Evolutionary conservation across 139 green algal species (phyloP).

Genomic region (Chloropicon primus): DNA sequence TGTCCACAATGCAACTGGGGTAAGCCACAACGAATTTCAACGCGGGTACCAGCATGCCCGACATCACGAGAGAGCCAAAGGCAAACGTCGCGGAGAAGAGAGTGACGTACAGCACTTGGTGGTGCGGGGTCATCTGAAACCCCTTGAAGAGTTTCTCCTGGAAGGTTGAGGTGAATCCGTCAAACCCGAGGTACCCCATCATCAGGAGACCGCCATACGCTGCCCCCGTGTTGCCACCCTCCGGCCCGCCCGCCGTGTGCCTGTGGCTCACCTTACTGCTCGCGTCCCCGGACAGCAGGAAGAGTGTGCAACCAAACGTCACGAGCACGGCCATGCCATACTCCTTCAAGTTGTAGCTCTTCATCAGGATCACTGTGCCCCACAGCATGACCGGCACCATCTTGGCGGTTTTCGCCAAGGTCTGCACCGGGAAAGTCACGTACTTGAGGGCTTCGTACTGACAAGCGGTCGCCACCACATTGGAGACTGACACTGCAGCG

Average conservation of each 20-base stretch:
- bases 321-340: constrained; percentile 57
- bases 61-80: constrained; percentile 26
- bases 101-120: constrained; percentile 77
- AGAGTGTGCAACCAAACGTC: constrained; percentile 75
- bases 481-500: constrained; percentile 62
- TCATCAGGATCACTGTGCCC: constrained; percentile 77
- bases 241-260: no score
- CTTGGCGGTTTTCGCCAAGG: constrained; percentile 83
- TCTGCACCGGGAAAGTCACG: constrained; percentile 88
- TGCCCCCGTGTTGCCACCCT: constrained; percentile 15
- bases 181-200: constrained; percentile 82
- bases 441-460: constrained; percentile 98
- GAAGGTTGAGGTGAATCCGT: constrained; percentile 97
- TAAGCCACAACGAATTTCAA: not conserved
- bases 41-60: constrained; percentile 39
- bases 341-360: constrained; percentile 69
- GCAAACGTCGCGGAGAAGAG: constrained; percentile 40
- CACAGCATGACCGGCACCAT: constrained; percentile 97
- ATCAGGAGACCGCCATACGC: constrained; percentile 70
- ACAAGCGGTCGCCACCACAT: constrained; percentile 90
- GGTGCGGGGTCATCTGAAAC: constrained; percentile 87
- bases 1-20: not conserved
- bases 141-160: constrained; percentile 91
- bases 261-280: not conserved
- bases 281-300: constrained; percentile 40